Evolutionary conservation across 805 yeast species (phyloP).

Genomic region (Schizosaccharomyces japonicus): DNA sequence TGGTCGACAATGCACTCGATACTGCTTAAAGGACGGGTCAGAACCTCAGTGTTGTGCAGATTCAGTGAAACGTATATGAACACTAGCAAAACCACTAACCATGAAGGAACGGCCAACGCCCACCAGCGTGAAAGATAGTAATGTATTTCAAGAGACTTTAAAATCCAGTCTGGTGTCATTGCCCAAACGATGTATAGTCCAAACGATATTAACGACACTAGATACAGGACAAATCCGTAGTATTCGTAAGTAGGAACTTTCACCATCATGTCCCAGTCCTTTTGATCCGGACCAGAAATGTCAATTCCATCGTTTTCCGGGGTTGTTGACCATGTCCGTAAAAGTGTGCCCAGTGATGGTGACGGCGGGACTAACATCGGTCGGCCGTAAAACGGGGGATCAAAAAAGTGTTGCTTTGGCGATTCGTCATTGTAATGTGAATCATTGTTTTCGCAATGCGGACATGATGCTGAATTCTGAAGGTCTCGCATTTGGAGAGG

Average conservation of each 20-base stretch:
- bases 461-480: too few species aligned
- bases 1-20: constrained; percentile 45
- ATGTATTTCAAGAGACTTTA: constrained; percentile 30
- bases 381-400: constrained; percentile 4
- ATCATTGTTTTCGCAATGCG: too few species aligned
- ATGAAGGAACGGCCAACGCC: constrained; percentile 60
- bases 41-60: constrained; percentile 51
- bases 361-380: constrained; percentile 5
- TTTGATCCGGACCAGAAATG: neutral
- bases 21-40: constrained; percentile 36
- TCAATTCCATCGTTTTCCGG: constrained; percentile 1
- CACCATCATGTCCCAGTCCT: neutral
- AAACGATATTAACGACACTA: constrained; percentile 35
- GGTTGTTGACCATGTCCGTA: constrained; percentile 2
- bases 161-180: constrained; percentile 33
- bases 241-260: constrained; percentile 30
- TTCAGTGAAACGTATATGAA: constrained; percentile 49
- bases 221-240: constrained; percentile 65
- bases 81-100: constrained; percentile 43
- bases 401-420: too few species aligned
- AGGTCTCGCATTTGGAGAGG: too few species aligned
- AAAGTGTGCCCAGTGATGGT: neutral
- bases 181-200: constrained; percentile 51
- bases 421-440: too few species aligned
- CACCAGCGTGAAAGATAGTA: constrained; percentile 82